Evolutionary conservation across 2,329 filamentous ascomycete species (phyloP), one percentile per base, ranked within the genome.

Genomic region (Aspergillus neoniger): DNA sequence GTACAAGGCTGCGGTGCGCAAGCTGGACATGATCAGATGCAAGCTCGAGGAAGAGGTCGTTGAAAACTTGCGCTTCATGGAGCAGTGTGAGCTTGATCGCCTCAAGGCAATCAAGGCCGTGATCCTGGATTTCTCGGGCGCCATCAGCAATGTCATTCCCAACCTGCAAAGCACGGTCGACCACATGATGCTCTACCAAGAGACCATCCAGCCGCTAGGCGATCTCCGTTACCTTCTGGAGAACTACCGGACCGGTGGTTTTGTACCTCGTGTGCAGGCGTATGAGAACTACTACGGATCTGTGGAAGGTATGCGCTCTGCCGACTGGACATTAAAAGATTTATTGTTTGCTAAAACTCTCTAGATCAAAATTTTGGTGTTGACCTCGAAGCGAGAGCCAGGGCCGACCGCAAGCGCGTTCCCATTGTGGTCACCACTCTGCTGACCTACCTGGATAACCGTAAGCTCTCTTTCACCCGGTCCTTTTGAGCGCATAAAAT

Each of bases 241-340:
- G 80, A 99, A 94, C 74, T 99, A 99, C 79, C 89, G 93, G 64
- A 99, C 95, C 6, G 95, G 95, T 64, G 91, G 89, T 66, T 99
- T 96, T 74, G 86, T 92, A 55, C 95, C 95, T 8, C 93, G 87
- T 70, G 94, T 98, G 28, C 88, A 92, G 50, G 90, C 92, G 3
- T 99, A 99, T 77, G 95, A 99, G 79, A 99, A 98, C 76, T 99
- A 99, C 80, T 99, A 99, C 82, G 97, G 97, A 77, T 92, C 91
- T 66, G 92, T 97, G 23, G 95, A 97, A 75, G 83, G 83, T 85
- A 73, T 63, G 32, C 21, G 48, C 7, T 9, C 38, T 15, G 75
- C 30, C 21, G 14, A 36, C 10, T 19, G 6, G 25, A n/a, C 54
- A 51, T 25, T n/a, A 32, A 6, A 32, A 4, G n/a, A 15, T 12